phyloP scores from a whole-genome alignment of 2,329 filamentous ascomycete genomes.

The Colletotrichum sojae region DNA sequence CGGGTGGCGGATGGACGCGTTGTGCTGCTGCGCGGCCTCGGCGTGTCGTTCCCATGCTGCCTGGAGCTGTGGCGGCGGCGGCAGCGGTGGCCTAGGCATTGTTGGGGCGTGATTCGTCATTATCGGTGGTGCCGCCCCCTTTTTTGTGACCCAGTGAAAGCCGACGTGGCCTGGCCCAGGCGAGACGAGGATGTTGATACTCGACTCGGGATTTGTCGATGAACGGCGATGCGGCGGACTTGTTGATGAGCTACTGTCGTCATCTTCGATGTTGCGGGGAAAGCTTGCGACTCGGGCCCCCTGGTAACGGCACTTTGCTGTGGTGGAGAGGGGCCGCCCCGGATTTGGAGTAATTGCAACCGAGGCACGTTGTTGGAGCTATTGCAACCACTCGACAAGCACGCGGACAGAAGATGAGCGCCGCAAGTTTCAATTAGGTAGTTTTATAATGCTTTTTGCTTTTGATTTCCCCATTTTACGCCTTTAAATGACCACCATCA shows the following conservation, averaged over 20 bases:
- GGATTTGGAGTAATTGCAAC: constrained; percentile 16
- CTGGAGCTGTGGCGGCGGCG: constrained; percentile 40
- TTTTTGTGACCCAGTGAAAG: too few species aligned
- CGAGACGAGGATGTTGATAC: neutral
- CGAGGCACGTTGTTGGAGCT: constrained; percentile 2
- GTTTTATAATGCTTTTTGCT: constrained; percentile 10
- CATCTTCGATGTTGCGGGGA: constrained; percentile 38
- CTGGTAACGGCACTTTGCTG: neutral
- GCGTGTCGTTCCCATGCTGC: constrained; percentile 46
- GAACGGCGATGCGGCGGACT: neutral
- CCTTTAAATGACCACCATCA: neutral
- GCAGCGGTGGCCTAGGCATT: neutral
- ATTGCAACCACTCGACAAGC: neutral
- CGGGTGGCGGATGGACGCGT: constrained; percentile 76
- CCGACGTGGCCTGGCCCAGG: neutral
- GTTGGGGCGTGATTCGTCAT: constrained; percentile 29
- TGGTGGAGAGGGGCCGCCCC: constrained; percentile 15
- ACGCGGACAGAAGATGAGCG: neutral
- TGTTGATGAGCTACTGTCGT: constrained; percentile 23
- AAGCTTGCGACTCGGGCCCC: constrained; percentile 13
- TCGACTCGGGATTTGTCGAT: neutral
- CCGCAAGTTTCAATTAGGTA: neutral
- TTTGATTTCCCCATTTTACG: neutral
- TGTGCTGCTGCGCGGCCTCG: constrained; percentile 56
- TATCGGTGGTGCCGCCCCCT: neutral